Base-by-base conservation (phyloP, 495 filamentous ascomycete species). In the Aspergillus taichungensis region DNA sequence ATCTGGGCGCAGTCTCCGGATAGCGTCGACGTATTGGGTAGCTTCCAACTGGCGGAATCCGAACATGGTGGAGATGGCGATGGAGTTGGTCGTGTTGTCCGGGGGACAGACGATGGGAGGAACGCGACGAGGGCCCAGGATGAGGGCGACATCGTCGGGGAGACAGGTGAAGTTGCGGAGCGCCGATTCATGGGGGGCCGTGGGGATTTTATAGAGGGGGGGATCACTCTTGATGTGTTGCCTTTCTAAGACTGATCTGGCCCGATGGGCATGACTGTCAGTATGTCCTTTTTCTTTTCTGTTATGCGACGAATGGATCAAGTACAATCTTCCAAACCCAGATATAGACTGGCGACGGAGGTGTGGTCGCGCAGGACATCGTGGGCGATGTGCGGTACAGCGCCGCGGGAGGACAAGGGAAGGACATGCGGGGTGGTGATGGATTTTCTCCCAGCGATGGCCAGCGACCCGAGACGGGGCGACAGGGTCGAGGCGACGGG, bases 281-380 rank as follows among this genome's bases (percentile, higher is more conserved):
- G 61, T 29, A 6, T 28, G 12, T 37, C 42, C 8, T 32, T 28
- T 13, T 29, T 3, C 8, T 38, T 6, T 28, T 38, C n/a, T 18
- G 13, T 7, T 11, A 33, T 29, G 9, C 11, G 14, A 9, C 30
- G 14, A 14, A 13, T 45, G 24, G 45, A 32, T 13, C 44, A 75
- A 83, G 68, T 68, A 96, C 92, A 98, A 63, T 98, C 94, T 75
- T 98, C 92, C 9, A 97, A 63, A 9, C 85, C 87, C 45, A 88
- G 69, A 62, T 91, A 94, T 18, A 88, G 69, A 38, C 84, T 86
- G 13, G 63, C 66, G 34, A 89, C 70, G 6, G 76, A 55, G 6
- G 82, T 79, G 50, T 84, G 74, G 31, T 80, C 77, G 24, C 64
- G 62, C 50, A 91, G 66, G 51, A 84, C 82, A 70, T 98, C 92